Conservation (phyloP, 1,284 basidiomycete species). For the Naganishia albida region DNA sequence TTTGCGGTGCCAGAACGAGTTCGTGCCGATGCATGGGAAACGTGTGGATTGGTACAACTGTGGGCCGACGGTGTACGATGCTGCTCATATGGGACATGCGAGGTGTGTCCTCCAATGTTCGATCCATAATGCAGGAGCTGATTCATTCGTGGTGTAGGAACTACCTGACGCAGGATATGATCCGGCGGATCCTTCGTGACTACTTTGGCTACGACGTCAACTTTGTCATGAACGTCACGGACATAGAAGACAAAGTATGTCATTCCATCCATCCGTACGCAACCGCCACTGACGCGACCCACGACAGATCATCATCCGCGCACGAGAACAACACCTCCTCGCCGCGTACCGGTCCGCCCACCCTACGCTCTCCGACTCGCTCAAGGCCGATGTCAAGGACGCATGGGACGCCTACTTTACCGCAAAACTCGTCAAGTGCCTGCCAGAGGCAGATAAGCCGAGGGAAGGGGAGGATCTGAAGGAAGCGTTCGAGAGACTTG, state of each 20-base stretch:
- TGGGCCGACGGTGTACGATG: conserved; percentile 99
- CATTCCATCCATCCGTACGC: conserved; percentile 31
- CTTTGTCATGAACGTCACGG: conserved; percentile 99
- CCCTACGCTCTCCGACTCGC: conserved; percentile 43
- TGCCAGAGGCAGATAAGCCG: conserved; percentile 60
- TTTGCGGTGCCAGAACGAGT: conserved; percentile 72
- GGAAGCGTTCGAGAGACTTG: conserved; percentile 60
- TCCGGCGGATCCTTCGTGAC: conserved; percentile 88
- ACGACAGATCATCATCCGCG: conserved; percentile 82
- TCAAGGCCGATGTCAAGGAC: conserved; percentile 44
- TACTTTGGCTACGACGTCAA: conserved; percentile 98
- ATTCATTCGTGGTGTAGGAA: conserved; percentile 67
- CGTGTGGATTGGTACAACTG: conserved; percentile 99
- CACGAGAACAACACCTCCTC: conserved; percentile 80
- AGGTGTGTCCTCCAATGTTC: conserved; percentile 60
- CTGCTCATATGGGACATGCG: conserved; percentile 98
- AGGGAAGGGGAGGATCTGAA: conserved; percentile 57
- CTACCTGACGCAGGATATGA: conserved; percentile 96
- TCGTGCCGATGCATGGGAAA: conserved; percentile 75
- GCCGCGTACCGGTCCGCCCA: conserved; percentile 59
- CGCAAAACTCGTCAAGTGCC: conserved; percentile 63
- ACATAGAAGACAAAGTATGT: conserved; percentile 97
- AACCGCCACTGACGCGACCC: background rate
- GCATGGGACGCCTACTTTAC: conserved; percentile 62
- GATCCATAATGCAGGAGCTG: conserved; percentile 30